phyloP scores from a whole-genome alignment of 2,329 filamentous ascomycete species.

The Penicillium sp. region DNA sequence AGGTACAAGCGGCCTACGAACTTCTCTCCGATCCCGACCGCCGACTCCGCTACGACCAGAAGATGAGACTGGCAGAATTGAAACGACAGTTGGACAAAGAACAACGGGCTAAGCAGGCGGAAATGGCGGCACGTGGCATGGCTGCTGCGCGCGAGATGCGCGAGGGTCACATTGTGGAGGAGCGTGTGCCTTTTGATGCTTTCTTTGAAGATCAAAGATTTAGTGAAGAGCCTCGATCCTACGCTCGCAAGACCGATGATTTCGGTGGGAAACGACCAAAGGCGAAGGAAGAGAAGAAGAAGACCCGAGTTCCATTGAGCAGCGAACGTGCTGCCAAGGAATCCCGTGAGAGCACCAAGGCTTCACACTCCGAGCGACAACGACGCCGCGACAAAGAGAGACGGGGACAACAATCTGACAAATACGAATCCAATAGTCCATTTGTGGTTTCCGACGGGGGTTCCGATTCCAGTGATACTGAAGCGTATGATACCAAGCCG shows the following conservation, averaged over 20 bases:
- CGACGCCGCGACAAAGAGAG: conserved; percentile 42
- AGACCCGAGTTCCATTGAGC: conserved; percentile 28
- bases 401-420: conserved; percentile 15
- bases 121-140: conserved; percentile 23
- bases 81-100: conserved; percentile 57
- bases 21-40: conserved; percentile 75
- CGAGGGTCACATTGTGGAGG: conserved; percentile 46
- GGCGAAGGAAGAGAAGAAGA: conserved; percentile 40
- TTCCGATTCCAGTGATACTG: conserved; percentile 23
- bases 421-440: conserved; percentile 19
- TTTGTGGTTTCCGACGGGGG: conserved; percentile 29
- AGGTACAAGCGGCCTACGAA: conserved; percentile 91
- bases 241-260: conserved; percentile 42
- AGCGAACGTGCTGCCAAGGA: conserved; percentile 27
- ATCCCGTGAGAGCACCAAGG: conserved; percentile 32
- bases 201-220: conserved; percentile 42
- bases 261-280: conserved; percentile 33
- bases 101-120: conserved; percentile 23
- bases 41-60: conserved; percentile 74
- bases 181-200: conserved; percentile 39
- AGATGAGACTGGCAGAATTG: conserved; percentile 65
- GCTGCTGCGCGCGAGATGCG: conserved; percentile 39
- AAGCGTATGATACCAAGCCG: conserved; percentile 24
- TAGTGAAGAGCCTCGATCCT: conserved; percentile 38
- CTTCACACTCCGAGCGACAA: conserved; percentile 34